Evolutionary conservation across 140 eudicot species (phyloP).

Genomic region (Erigeron philadelphicus): DNA sequence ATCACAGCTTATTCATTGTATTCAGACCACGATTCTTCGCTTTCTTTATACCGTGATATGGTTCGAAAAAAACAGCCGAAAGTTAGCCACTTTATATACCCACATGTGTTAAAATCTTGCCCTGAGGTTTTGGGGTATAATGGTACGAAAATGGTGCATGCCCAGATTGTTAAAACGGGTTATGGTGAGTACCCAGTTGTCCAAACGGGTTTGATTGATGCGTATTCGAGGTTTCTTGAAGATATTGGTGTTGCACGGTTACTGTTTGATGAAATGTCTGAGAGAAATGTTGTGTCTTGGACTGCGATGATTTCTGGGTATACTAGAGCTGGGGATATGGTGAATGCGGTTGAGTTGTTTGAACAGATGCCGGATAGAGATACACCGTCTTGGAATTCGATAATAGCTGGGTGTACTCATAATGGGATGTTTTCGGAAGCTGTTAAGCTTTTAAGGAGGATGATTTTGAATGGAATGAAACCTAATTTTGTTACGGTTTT

Average conservation of each 20-base stretch:
- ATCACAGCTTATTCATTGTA: conserved; percentile 60
- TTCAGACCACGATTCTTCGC: conserved; percentile 41
- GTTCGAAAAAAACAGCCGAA: conserved; percentile 37
- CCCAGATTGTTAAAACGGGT: conserved; percentile 68
- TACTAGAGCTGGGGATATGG: conserved; percentile 61
- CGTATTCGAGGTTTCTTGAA: conserved; percentile 46
- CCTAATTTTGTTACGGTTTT: conserved; percentile 65
- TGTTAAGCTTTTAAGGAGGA: conserved; percentile 53
- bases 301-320: conserved; percentile 86
- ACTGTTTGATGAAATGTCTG: conserved; percentile 86
- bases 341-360: conserved; percentile 60
- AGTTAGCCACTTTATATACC: conserved; percentile 62
- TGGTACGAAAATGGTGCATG: conserved; percentile 58
- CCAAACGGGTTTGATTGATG: conserved; percentile 62
- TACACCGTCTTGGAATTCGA: conserved; percentile 70
- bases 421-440: conserved; percentile 78
- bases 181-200: conserved; percentile 74
- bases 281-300: conserved; percentile 74
- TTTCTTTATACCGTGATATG: conserved; percentile 51
- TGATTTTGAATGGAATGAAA: conserved; percentile 42
- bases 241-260: conserved; percentile 48
- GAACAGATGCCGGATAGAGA: conserved; percentile 68
- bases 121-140: conserved; percentile 44
- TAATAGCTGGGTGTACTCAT: conserved; percentile 66
- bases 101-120: conserved; percentile 57